Conservation (phyloP, 768 basidiomycete species). For the Russula griseocarnosa region DNA sequence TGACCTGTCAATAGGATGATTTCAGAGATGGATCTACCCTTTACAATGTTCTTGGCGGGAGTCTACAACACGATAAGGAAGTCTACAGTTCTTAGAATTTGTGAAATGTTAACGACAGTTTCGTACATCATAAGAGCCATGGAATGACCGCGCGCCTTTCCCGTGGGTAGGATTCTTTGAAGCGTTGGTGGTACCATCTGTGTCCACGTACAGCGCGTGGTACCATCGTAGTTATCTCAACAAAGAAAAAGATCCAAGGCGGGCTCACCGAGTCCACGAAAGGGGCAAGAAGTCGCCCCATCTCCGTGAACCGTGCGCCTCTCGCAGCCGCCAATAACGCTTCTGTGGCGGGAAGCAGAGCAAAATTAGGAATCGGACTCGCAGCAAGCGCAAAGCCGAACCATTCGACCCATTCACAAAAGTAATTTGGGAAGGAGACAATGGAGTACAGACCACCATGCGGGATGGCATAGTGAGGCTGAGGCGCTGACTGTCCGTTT, state of each 20-base stretch:
- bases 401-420: slow-evolving; percentile 97
- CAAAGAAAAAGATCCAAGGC: slow-evolving; percentile 74
- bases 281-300: slow-evolving; percentile 30
- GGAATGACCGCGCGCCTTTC: slow-evolving; percentile 80
- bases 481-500: slow-evolving; percentile 13
- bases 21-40: not conserved
- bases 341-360: slow-evolving; percentile 12
- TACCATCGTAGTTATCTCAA: slow-evolving; percentile 74
- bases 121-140: slow-evolving; percentile 52
- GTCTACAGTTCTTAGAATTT: not conserved
- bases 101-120: not conserved
- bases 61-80: not conserved
- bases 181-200: slow-evolving; percentile 75
- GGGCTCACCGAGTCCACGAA: slow-evolving; percentile 48
- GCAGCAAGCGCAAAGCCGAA: slow-evolving; percentile 78
- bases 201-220: slow-evolving; percentile 81
- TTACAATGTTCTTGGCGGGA: not conserved
- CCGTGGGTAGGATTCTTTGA: slow-evolving; percentile 68
- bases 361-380: slow-evolving; percentile 43
- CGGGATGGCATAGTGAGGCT: slow-evolving; percentile 74
- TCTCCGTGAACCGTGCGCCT: not conserved
- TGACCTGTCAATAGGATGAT: not conserved
- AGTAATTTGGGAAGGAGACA: slow-evolving; percentile 90
- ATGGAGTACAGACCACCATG: slow-evolving; percentile 70
- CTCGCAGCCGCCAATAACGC: not conserved